Base-by-base conservation (phyloP, 345 rosid species). In the Euclidium syriacum region DNA sequence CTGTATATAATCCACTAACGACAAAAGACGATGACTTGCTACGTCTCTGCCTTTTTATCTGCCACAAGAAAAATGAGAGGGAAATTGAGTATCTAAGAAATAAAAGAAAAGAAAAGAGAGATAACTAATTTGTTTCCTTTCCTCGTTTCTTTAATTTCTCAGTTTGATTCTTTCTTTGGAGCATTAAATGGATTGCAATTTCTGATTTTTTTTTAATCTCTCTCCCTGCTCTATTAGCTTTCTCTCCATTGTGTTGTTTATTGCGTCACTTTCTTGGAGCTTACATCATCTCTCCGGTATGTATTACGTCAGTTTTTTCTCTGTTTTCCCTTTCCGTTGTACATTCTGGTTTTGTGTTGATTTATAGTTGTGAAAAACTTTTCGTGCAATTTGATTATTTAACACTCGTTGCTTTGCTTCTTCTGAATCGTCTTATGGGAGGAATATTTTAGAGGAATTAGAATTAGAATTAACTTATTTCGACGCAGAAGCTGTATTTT, bases 111-210 rank as follows among this genome's bases (percentile, higher is more conserved):
- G n/a, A 44, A 22, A 16, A 47, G 30, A 64, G 51, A 30, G 12
- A 35, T 25, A 49, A 20, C 17, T 24, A 17, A 27, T 34, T 11
- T 6, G 27, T 25, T 25, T 36, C 8, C 56, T 15, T 57, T 54
- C 24, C 25, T 56, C 5, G 12, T 7, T 34, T 25, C 55, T 38
- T 7, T 14, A 20, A 0, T n/a, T n/a, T 51, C 15, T 49, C 61
- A 30, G 14, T 12, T n/a, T 23, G 2, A 16, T 36, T 17, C 0
- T 25, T 36, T 62, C 4, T 25, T 43, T 25, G 32, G 11, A 14
- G 10, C 54, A 60, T 34, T 9, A 7, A 26, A 83, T 82, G 86
- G 86, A 68, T 51, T 65, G 42, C 56, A 50, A 65, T 64, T 67
- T 39, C 24, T 74, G 48, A 62, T 43, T 16, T 2, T 54, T 30